Percentiles rank a stretch among this genome's conserved stretches.
phyloP scores from a whole-genome alignment of 768 basidiomycete genomes.

The Amanita inopinata region DNA sequence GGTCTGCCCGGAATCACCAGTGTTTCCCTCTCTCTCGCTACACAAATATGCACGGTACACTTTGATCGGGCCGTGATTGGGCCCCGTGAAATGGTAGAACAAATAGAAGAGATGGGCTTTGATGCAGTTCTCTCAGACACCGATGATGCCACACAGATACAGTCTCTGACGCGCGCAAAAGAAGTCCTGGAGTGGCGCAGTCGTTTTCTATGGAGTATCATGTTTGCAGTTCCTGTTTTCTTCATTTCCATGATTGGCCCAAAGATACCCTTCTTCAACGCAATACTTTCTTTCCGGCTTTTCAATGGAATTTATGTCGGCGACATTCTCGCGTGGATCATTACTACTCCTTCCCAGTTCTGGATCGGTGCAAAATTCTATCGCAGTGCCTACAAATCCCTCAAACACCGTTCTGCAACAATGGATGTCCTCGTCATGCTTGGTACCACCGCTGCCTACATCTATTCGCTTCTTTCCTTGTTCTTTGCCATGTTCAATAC shows the following conservation, averaged over 20 bases:
- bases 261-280: slow-evolving; percentile 49
- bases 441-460: slow-evolving; percentile 89
- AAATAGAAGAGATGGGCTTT: slow-evolving; percentile 82
- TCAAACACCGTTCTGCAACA: slow-evolving; percentile 83
- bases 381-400: slow-evolving; percentile 79
- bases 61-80: slow-evolving; percentile 69
- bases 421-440: slow-evolving; percentile 98
- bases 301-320: slow-evolving; percentile 70
- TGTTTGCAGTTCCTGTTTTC: slow-evolving; percentile 91
- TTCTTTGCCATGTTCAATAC: slow-evolving; percentile 52
- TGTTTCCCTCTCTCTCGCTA: slow-evolving; percentile 66
- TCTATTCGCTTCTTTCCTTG: slow-evolving; percentile 76
- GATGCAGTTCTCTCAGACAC: slow-evolving; percentile 81
- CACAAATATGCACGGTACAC: slow-evolving; percentile 63
- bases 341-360: slow-evolving; percentile 90
- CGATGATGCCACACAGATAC: slow-evolving; percentile 73
- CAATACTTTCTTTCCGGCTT: slow-evolving; percentile 40
- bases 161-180: slow-evolving; percentile 78
- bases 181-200: slow-evolving; percentile 87
- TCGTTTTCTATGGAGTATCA: slow-evolving; percentile 63
- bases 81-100: slow-evolving; percentile 82
- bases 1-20: slow-evolving; percentile 63
- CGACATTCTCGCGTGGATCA: slow-evolving; percentile 61
- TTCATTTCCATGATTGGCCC: slow-evolving; percentile 81
- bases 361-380: slow-evolving; percentile 89